These are phyloP conservation scores for Ceratocystis cacaofunesta DNA, from an alignment of 2,329 filamentous ascomycete species.

Conservation along the genomic window DNA sequence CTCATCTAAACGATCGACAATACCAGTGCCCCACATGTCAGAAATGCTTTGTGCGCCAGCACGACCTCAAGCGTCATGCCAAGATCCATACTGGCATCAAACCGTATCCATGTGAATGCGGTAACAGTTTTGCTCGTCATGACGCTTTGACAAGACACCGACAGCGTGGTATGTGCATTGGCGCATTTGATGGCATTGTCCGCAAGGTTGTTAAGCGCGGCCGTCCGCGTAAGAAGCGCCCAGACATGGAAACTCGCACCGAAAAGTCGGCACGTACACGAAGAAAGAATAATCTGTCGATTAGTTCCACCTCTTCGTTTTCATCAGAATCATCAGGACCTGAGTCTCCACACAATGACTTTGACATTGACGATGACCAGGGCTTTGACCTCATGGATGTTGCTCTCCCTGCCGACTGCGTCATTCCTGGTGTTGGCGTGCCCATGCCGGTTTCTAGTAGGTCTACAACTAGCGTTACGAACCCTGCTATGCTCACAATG, in stretches of 20 bases:
- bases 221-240: conserved; percentile 46
- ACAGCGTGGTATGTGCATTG: conserved; percentile 91
- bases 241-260: conserved; percentile 40
- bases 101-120: conserved; percentile 86
- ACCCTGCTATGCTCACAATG: conserved; percentile 21
- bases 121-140: conserved; percentile 86
- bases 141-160: conserved; percentile 89
- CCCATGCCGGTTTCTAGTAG: conserved; percentile 5
- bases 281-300: conserved; percentile 38
- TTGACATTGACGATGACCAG: conserved; percentile 30
- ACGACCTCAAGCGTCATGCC: conserved; percentile 91
- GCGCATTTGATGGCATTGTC: conserved; percentile 69
- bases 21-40: conserved; percentile 86
- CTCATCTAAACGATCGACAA: conserved; percentile 89
- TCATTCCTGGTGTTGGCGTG: conserved; percentile 15
- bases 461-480: conserved; percentile 13
- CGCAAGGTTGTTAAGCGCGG: conserved; percentile 48
- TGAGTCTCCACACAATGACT: conserved; percentile 38
- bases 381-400: conserved; percentile 35
- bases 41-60: conserved; percentile 92
- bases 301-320: conserved; percentile 31
- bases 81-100: conserved; percentile 97
- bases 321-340: conserved; percentile 40
- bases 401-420: conserved; percentile 17
- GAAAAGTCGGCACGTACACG: conserved; percentile 38